Evolutionary conservation across 495 filamentous ascomycete species (phyloP).

Genomic region (Bombardia bombarda): DNA sequence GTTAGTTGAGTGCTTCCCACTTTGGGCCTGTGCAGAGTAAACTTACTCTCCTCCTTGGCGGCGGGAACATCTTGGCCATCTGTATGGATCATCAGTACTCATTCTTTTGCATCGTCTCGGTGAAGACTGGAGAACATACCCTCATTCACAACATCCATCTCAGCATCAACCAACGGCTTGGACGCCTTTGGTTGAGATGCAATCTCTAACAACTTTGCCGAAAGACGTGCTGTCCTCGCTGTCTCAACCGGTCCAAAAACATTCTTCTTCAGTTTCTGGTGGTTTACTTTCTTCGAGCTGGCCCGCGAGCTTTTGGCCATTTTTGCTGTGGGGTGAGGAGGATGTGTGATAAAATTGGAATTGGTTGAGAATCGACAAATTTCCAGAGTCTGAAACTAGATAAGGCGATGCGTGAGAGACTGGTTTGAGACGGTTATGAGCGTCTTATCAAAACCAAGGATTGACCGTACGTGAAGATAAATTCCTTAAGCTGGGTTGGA

Average conservation of each 20-base stretch:
- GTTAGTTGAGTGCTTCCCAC: constrained; percentile 5
- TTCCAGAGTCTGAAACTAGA: not conserved
- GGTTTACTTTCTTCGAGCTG: constrained; percentile 69
- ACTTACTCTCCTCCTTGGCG: constrained; percentile 30
- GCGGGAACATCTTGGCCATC: constrained; percentile 11
- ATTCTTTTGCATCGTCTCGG: not conserved
- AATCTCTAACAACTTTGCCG: constrained; percentile 70
- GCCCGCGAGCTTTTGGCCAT: constrained; percentile 83
- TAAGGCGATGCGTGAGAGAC: not conserved
- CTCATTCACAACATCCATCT: constrained; percentile 22
- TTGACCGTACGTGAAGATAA: not conserved
- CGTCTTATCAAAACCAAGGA: not conserved
- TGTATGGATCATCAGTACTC: constrained; percentile 3
- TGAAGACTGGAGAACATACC: constrained; percentile 5
- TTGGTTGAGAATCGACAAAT: not conserved
- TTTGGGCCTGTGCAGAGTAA: not conserved
- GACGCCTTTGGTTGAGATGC: constrained; percentile 61
- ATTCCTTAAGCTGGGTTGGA: not conserved
- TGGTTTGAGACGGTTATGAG: not conserved
- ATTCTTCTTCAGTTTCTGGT: constrained; percentile 60
- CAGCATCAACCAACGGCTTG: constrained; percentile 37
- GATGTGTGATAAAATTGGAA: not conserved
- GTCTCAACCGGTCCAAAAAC: constrained; percentile 73
- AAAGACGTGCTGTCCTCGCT: constrained; percentile 68
- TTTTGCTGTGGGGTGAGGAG: constrained; percentile 12